A percentile compares a stretch with the other conserved stretches of the same genome.
Evolutionary conservation across 768 basidiomycete genomes (phyloP).

Genomic region (Hypsizygus marmoreus): DNA sequence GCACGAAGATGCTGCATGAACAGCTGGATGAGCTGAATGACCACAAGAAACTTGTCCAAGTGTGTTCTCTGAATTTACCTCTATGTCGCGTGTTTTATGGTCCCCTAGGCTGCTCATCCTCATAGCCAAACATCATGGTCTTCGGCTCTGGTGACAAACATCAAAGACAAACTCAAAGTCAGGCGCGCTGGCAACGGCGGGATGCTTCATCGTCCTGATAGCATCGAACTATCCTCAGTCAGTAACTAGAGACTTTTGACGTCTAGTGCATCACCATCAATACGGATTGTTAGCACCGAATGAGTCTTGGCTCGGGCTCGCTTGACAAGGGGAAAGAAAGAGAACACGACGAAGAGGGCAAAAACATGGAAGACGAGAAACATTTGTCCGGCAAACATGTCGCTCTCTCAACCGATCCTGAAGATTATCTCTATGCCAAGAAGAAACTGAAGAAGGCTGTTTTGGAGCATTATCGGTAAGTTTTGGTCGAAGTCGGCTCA

Average conservation of each 20-base stretch:
- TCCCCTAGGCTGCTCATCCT: constrained; percentile 15
- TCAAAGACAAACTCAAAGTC: constrained; percentile 4
- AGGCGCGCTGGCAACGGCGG: not conserved
- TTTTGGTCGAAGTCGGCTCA: not conserved
- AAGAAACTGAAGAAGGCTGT: constrained; percentile 83
- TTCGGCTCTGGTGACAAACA: constrained; percentile 1
- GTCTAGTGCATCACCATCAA: not conserved
- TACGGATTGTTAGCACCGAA: not conserved
- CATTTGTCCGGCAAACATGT: constrained; percentile 7
- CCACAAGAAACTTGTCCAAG: constrained; percentile 63
- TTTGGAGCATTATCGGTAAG: constrained; percentile 78
- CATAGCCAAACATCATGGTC: constrained; percentile 12
- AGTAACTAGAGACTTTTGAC: not conserved
- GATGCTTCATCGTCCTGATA: too few species aligned
- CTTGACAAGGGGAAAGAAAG: constrained; percentile 1
- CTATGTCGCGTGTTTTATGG: not conserved
- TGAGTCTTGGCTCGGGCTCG: not conserved
- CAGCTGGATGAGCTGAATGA: constrained; percentile 78
- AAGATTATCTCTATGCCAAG: constrained; percentile 83
- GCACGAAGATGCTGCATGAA: constrained; percentile 49
- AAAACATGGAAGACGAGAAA: constrained; percentile 6
- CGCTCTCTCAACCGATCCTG: constrained; percentile 54
- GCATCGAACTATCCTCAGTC: not conserved
- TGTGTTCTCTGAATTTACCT: constrained; percentile 26
- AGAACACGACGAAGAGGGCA: constrained; percentile 6